These are phyloP conservation scores for Orbilia ellipsospora DNA, from an alignment of 2,329 filamentous ascomycete genomes.

Conservation along the genomic window DNA sequence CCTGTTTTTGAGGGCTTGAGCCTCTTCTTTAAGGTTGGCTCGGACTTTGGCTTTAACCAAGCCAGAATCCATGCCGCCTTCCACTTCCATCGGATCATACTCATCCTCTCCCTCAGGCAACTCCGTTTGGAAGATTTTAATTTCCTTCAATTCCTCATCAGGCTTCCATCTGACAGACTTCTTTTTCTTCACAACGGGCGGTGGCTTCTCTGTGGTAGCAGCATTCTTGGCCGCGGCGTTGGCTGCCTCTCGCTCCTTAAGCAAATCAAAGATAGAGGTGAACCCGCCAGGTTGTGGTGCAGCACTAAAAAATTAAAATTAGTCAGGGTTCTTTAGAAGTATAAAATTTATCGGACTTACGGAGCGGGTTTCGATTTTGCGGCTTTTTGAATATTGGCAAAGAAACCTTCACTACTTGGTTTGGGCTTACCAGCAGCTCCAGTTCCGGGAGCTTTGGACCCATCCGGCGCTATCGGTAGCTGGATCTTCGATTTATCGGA, in stretches of 20 bases:
- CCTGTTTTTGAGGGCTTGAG: slow-evolving; percentile 40
- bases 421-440: slow-evolving; percentile 32
- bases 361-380: slow-evolving; percentile 44
- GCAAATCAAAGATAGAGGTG: slow-evolving; percentile 49
- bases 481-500: slow-evolving; percentile 49
- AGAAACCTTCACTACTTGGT: slow-evolving; percentile 46
- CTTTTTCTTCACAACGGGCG: slow-evolving; percentile 50
- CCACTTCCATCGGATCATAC: slow-evolving; percentile 50
- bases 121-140: slow-evolving; percentile 48
- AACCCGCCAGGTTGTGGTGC: slow-evolving; percentile 51
- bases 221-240: slow-evolving; percentile 43
- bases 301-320: slow-evolving; percentile 7
- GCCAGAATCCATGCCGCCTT: slow-evolving; percentile 45
- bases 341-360: slow-evolving; percentile 22
- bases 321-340: neutral
- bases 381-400: slow-evolving; percentile 52
- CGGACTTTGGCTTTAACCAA: slow-evolving; percentile 45
- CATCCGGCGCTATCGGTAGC: slow-evolving; percentile 46
- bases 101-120: slow-evolving; percentile 51
- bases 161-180: slow-evolving; percentile 53
- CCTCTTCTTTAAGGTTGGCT: slow-evolving; percentile 52
- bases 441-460: slow-evolving; percentile 10
- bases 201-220: slow-evolving; percentile 37
- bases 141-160: slow-evolving; percentile 41
- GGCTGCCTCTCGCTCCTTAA: slow-evolving; percentile 53